Conservation (phyloP, 2,329 filamentous ascomycete genomes). For the Exophiala alcalophila region DNA sequence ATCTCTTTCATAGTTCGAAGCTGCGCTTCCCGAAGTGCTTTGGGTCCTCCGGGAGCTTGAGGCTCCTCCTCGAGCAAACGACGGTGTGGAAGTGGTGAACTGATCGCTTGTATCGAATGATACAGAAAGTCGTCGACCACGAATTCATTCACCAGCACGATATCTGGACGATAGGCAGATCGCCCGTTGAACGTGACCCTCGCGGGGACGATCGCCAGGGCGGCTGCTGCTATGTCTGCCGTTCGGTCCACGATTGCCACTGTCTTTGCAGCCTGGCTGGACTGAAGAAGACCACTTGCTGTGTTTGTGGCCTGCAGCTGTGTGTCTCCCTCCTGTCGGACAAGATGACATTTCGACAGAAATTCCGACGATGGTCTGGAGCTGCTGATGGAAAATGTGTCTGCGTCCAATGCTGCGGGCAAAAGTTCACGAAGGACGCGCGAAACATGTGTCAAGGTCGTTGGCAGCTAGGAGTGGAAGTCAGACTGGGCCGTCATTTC, state of each 20-base stretch:
- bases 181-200: conserved; percentile 55
- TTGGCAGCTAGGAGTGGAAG: conserved; percentile 10
- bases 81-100: too few relatives aligned
- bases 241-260: conserved; percentile 62
- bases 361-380: conserved; percentile 32
- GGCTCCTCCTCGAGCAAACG: too few relatives aligned
- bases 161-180: conserved; percentile 61
- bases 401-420: conserved; percentile 43
- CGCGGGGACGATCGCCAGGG: conserved; percentile 52
- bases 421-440: conserved; percentile 35
- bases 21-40: too few relatives aligned
- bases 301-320: background rate
- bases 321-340: conserved; percentile 31
- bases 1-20: conserved; percentile 2
- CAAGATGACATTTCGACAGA: conserved; percentile 34
- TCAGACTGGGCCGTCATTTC: background rate
- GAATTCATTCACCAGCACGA: conserved; percentile 65
- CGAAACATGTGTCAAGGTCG: conserved; percentile 10
- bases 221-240: conserved; percentile 54
- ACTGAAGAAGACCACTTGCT: conserved; percentile 34
- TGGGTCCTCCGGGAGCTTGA: too few relatives aligned
- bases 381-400: conserved; percentile 48
- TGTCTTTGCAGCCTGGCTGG: conserved; percentile 36
- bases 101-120: conserved; percentile 10
- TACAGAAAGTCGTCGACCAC: conserved; percentile 33